Evolutionary conservation across 352 stramenopile genomes (phyloP).

Genomic region (Aphanomyces invadans): DNA sequence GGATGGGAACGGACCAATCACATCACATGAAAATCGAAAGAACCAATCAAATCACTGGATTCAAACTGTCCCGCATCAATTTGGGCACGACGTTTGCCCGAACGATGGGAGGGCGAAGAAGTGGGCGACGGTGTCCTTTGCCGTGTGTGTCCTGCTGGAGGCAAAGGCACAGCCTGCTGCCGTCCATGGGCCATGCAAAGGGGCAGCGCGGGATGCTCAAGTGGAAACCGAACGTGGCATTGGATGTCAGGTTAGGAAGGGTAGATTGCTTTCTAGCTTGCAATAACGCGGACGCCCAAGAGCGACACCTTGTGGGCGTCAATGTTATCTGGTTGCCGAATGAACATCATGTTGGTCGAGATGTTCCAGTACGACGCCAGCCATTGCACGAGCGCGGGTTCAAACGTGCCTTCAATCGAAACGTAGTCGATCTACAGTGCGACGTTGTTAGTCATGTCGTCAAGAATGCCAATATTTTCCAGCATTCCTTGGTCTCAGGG

Average conservation of each 20-base stretch:
- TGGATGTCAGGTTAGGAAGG: no score
- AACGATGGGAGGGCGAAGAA: no score
- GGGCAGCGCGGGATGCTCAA: no score
- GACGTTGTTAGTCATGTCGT: neutral
- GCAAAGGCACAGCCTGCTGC: neutral
- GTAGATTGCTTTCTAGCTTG: constrained; percentile 32
- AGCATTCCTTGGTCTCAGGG: constrained; percentile 80
- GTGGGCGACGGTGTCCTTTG: neutral
- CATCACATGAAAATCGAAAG: neutral
- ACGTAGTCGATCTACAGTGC: constrained; percentile 76
- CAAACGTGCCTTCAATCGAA: constrained; percentile 55
- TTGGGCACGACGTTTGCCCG: no score
- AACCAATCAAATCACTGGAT: neutral
- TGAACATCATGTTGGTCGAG: constrained; percentile 87
- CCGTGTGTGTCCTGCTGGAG: neutral
- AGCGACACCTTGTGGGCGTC: constrained; percentile 71
- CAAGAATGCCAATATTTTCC: no score
- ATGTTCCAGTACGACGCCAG: constrained; percentile 59
- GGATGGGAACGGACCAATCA: neutral
- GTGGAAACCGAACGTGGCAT: no score
- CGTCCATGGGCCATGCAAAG: no score
- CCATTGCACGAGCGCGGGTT: constrained; percentile 76
- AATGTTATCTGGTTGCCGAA: constrained; percentile 65
- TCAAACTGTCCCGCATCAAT: no score
- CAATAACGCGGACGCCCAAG: constrained; percentile 74